These are phyloP conservation scores for Colletotrichum sp. DNA, from an alignment of 2,329 filamentous ascomycete species.

Conservation along the genomic window DNA sequence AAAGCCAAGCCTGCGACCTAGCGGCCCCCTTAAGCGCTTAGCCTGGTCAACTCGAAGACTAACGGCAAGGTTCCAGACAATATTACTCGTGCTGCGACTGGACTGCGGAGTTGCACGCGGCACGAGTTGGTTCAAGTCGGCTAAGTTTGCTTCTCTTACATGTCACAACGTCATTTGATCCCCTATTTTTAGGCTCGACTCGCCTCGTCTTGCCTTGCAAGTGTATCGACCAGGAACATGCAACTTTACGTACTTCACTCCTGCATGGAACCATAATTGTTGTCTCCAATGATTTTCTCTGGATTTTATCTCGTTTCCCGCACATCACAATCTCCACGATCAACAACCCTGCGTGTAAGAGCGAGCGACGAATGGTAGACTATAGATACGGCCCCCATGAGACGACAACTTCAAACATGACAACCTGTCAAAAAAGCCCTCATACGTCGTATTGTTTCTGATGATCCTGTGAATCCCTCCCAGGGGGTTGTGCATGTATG, in stretches of 20 bases:
- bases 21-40: neutral
- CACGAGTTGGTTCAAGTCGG: conserved; percentile 3
- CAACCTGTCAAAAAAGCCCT: neutral
- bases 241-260: conserved; percentile 15
- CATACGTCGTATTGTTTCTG: neutral
- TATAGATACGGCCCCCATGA: neutral
- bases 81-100: conserved; percentile 9
- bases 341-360: neutral
- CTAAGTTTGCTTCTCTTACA: conserved; percentile 21
- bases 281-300: neutral
- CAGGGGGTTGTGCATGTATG: neutral
- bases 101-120: conserved; percentile 2
- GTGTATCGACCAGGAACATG: conserved; percentile 14
- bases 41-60: neutral
- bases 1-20: conserved; percentile 1
- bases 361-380: neutral
- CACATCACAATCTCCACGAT: neutral
- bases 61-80: conserved; percentile 8
- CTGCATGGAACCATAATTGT: conserved; percentile 9
- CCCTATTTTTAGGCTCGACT: conserved; percentile 13
- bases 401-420: neutral
- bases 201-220: conserved; percentile 14
- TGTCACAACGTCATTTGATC: conserved; percentile 11
- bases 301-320: neutral
- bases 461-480: neutral